Percentiles rank a stretch among this genome's conserved stretches.
Evolutionary conservation across 2,329 filamentous ascomycete species (phyloP).

Genomic region (Fusarium albidum): DNA sequence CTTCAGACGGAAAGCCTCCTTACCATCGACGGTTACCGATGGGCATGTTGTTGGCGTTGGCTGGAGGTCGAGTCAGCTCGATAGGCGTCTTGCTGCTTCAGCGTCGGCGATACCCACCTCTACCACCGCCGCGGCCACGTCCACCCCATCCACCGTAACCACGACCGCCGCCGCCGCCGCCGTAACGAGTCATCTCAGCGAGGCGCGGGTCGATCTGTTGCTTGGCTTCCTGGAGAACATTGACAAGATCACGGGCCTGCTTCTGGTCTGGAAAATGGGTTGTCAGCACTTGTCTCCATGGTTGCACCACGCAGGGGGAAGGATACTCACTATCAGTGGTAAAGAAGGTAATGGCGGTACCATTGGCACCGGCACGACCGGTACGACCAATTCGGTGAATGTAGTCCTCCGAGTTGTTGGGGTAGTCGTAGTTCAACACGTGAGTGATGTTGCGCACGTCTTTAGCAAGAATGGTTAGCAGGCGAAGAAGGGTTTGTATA

Average conservation of each 20-base stretch:
- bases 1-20: slow-evolving; percentile 34
- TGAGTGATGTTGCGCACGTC: slow-evolving; percentile 99
- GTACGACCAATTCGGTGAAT: slow-evolving; percentile 97
- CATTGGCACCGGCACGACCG: slow-evolving; percentile 90
- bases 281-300: slow-evolving; percentile 45
- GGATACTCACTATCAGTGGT: slow-evolving; percentile 95
- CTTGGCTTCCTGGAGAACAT: slow-evolving; percentile 93
- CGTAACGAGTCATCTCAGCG: slow-evolving; percentile 93
- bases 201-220: slow-evolving; percentile 97
- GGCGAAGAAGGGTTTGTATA: slow-evolving; percentile 62
- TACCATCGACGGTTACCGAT: slow-evolving; percentile 62
- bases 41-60: slow-evolving; percentile 60
- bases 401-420: slow-evolving; percentile 98
- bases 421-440: slow-evolving; percentile 99
- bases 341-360: slow-evolving; percentile 98
- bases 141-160: slow-evolving; percentile 77
- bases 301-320: not conserved
- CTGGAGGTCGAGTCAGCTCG: slow-evolving; percentile 49
- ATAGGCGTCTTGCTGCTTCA: slow-evolving; percentile 43
- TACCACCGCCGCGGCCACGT: slow-evolving; percentile 65
- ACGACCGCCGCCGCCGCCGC: slow-evolving; percentile 81
- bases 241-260: slow-evolving; percentile 95
- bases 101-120: slow-evolving; percentile 55
- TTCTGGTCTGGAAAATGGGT: slow-evolving; percentile 72
- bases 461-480: slow-evolving; percentile 83